Conservation (phyloP, 1,284 basidiomycete genomes). For the Phaffia rhodozyma region DNA sequence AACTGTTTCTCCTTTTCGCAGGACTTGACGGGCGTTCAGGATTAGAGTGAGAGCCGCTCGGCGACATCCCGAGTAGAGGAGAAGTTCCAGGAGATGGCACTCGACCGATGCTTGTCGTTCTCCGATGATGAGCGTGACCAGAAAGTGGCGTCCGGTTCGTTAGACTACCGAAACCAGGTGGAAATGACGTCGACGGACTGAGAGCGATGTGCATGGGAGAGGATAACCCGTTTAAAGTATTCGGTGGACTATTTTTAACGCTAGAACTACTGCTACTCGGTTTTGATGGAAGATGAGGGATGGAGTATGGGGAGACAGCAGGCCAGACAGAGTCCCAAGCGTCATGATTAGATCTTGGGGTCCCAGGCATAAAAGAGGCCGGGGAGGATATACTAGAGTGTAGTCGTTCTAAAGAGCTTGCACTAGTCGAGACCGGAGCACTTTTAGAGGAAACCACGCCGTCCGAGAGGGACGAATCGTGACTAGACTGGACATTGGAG, state of each 20-base stretch:
- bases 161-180: not conserved
- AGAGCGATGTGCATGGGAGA: not conserved
- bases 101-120: not conserved
- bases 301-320: slow-evolving; percentile 11
- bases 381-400: too few relatives aligned
- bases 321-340: slow-evolving; percentile 20
- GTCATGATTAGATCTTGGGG: slow-evolving; percentile 2
- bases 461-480: too few relatives aligned
- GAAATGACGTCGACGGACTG: not conserved
- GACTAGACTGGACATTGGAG: too few relatives aligned
- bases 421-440: too few relatives aligned
- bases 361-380: too few relatives aligned
- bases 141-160: not conserved
- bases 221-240: not conserved
- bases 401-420: too few relatives aligned
- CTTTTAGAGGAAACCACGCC: too few relatives aligned
- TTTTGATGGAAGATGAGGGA: slow-evolving; percentile 11
- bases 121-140: not conserved
- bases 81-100: not conserved
- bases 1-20: too few relatives aligned
- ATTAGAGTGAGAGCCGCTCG: not conserved
- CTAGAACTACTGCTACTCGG: not conserved
- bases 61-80: not conserved
- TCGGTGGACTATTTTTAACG: not conserved
- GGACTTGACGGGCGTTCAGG: too few relatives aligned